Evolutionary conservation across 768 basidiomycete genomes (phyloP).

Genomic region (Thelephora aurantiotincta): DNA sequence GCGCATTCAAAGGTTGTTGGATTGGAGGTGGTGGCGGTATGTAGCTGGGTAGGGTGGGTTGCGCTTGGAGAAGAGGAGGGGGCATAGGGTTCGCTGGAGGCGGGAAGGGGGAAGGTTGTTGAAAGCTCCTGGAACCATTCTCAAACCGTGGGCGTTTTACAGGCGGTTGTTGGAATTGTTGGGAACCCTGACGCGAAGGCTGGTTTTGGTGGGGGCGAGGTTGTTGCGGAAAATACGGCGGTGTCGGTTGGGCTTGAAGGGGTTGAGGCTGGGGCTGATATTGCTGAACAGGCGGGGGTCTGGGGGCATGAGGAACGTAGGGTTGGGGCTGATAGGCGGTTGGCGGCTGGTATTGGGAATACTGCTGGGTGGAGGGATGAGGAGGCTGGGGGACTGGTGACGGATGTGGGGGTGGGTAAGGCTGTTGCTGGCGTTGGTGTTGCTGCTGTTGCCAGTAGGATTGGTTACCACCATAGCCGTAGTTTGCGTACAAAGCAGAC

Average conservation of each 20-base stretch:
- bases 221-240: conserved; percentile 15
- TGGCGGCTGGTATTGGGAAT: conserved; percentile 52
- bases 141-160: conserved; percentile 88
- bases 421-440: conserved; percentile 37
- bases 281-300: conserved; percentile 28
- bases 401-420: conserved; percentile 33
- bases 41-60: conserved; percentile 7
- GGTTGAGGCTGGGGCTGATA: conserved; percentile 33
- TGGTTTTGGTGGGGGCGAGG: conserved; percentile 26
- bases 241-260: conserved; percentile 21
- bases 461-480: conserved; percentile 71
- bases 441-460: conserved; percentile 54
- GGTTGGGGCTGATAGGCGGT: conserved; percentile 26
- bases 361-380: conserved; percentile 43
- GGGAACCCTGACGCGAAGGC: conserved; percentile 25
- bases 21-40: not conserved
- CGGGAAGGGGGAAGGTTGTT: conserved; percentile 40
- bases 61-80: conserved; percentile 28
- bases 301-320: conserved; percentile 52
- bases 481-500: conserved; percentile 79
- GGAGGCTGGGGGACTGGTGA: conserved; percentile 36
- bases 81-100: conserved; percentile 49
- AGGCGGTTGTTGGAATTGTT: conserved; percentile 58
- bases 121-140: conserved; percentile 30
- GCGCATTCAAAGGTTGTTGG: conserved; percentile 7